Evolutionary conservation across 257 asterid genomes (phyloP).

Genomic region (Scutellaria minor): DNA sequence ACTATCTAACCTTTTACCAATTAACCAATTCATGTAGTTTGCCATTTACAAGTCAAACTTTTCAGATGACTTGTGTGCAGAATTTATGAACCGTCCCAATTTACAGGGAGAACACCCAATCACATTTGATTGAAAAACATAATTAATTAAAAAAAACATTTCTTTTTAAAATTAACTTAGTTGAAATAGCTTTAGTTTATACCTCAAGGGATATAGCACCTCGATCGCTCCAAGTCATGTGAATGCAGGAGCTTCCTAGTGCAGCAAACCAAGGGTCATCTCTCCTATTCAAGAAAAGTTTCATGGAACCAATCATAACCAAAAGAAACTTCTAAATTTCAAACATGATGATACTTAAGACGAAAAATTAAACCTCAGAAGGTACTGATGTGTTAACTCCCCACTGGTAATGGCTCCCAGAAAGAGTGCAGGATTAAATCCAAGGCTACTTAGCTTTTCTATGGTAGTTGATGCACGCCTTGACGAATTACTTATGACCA

Average conservation of each 20-base stretch:
- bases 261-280: slow-evolving; percentile 90
- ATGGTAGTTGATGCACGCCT: slow-evolving; percentile 88
- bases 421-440: slow-evolving; percentile 84
- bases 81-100: not conserved
- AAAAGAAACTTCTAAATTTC: slow-evolving; percentile 4
- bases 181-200: slow-evolving; percentile 30
- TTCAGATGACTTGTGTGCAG: not conserved
- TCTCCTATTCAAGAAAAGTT: slow-evolving; percentile 57
- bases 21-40: not conserved
- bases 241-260: slow-evolving; percentile 86
- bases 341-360: not conserved
- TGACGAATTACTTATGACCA: slow-evolving; percentile 91
- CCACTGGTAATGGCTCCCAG: slow-evolving; percentile 95
- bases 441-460: slow-evolving; percentile 78
- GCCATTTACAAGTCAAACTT: not conserved
- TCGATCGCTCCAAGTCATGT: slow-evolving; percentile 91
- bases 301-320: slow-evolving; percentile 17
- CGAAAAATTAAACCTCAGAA: slow-evolving; percentile 57
- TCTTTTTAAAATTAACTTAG: not conserved
- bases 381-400: slow-evolving; percentile 86
- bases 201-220: slow-evolving; percentile 98
- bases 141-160: not conserved
- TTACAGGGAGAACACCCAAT: slow-evolving; percentile 3
- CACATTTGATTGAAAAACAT: not conserved
- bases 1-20: not conserved